Conservation (phyloP, 805 yeast species). For the Candida sanyiensis region DNA sequence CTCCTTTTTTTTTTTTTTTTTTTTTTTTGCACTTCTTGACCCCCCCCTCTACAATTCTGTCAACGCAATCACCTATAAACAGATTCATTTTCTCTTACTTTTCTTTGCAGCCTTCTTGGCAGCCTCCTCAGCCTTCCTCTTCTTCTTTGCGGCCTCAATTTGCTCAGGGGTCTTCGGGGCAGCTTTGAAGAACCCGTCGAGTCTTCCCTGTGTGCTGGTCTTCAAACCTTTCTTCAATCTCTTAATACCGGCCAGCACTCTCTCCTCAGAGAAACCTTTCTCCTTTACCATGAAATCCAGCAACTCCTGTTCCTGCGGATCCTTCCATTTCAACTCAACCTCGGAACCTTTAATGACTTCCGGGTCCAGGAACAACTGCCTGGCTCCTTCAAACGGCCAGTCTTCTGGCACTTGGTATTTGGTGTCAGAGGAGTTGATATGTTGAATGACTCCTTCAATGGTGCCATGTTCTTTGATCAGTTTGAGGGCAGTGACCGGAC, state of each 20-base stretch:
- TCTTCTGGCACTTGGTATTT: constrained; percentile 87
- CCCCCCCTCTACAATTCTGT: too few relatives aligned
- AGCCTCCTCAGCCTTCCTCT: constrained; percentile 25
- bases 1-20: too few relatives aligned
- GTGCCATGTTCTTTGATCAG: constrained; percentile 80
- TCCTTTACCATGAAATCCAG: constrained; percentile 77
- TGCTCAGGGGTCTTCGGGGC: constrained; percentile 46
- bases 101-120: constrained; percentile 21
- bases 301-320: constrained; percentile 82
- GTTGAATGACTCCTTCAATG: constrained; percentile 70
- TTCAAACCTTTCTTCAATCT: constrained; percentile 80
- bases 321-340: constrained; percentile 74
- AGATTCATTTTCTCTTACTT: constrained; percentile 2
- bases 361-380: constrained; percentile 77
- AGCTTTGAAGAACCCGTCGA: constrained; percentile 87
- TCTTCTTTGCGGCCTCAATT: constrained; percentile 28
- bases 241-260: constrained; percentile 82
- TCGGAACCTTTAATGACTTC: constrained; percentile 64
- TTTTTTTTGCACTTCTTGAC: background rate
- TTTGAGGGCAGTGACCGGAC: constrained; percentile 91
- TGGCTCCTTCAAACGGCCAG: constrained; percentile 89
- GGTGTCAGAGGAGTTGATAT: constrained; percentile 42
- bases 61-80: background rate
- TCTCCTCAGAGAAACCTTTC: constrained; percentile 89
- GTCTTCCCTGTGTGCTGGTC: constrained; percentile 81